Conservation (phyloP, 2,329 filamentous ascomycete species). For the Chaetomium sp. region DNA sequence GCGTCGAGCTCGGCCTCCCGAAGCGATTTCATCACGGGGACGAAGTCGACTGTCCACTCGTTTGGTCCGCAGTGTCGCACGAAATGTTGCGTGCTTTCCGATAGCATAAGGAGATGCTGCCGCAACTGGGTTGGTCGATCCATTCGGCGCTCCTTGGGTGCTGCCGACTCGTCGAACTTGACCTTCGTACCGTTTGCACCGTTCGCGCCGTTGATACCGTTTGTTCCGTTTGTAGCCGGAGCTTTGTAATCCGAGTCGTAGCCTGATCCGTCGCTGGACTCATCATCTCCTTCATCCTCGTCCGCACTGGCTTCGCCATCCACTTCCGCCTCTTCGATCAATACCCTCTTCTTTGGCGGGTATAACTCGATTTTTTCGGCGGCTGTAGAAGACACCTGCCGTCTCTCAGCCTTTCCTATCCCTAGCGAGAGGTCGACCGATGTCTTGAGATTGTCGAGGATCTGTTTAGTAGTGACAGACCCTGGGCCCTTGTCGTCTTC, state of each 20-base stretch:
- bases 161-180: slow-evolving; percentile 54
- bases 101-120: slow-evolving; percentile 71
- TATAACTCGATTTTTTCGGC: slow-evolving; percentile 51
- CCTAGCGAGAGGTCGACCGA: slow-evolving; percentile 57
- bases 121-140: slow-evolving; percentile 57
- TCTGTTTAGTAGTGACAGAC: slow-evolving; percentile 56
- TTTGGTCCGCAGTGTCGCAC: slow-evolving; percentile 69
- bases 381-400: slow-evolving; percentile 50
- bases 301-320: slow-evolving; percentile 43
- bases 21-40: slow-evolving; percentile 68
- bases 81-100: slow-evolving; percentile 69
- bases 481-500: slow-evolving; percentile 41
- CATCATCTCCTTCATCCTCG: slow-evolving; percentile 40
- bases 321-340: slow-evolving; percentile 36
- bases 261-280: slow-evolving; percentile 44
- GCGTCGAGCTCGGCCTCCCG: slow-evolving; percentile 79
- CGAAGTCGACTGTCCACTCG: slow-evolving; percentile 84
- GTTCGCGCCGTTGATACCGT: slow-evolving; percentile 38
- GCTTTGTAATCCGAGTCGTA: slow-evolving; percentile 38
- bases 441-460: slow-evolving; percentile 57
- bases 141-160: slow-evolving; percentile 50
- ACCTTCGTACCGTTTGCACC: slow-evolving; percentile 45
- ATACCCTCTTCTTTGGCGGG: slow-evolving; percentile 33
- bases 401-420: slow-evolving; percentile 57
- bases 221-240: slow-evolving; percentile 26